Conservation (phyloP, 2,329 filamentous ascomycete genomes). For the Microdochium bolleyi region DNA sequence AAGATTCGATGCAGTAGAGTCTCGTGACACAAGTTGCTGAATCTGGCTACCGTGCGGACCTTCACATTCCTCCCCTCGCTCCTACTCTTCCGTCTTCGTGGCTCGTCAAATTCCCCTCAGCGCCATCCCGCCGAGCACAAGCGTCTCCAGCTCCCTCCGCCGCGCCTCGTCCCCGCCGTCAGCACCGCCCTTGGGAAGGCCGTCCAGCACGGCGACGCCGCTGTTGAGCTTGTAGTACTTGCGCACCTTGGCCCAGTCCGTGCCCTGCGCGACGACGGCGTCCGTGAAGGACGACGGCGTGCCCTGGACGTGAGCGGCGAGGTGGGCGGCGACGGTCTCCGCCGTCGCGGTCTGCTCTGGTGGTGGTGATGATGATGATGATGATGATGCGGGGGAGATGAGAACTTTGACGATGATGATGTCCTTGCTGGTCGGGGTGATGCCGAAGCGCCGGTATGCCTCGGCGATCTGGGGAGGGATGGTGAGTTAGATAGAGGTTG, state of each 20-base stretch:
- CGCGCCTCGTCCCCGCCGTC: conserved; percentile 21
- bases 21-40: too few species aligned
- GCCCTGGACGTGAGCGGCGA: conserved; percentile 55
- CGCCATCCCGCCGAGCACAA: conserved; percentile 71
- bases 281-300: conserved; percentile 52
- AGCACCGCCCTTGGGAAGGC: not conserved
- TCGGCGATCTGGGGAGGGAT: conserved; percentile 64
- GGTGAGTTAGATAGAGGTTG: not conserved
- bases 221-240: conserved; percentile 83
- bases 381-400: conserved; percentile 22
- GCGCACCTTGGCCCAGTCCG: conserved; percentile 62
- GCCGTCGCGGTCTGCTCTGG: conserved; percentile 32
- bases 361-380: conserved; percentile 1
- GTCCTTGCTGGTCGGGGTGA: conserved; percentile 60
- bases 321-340: conserved; percentile 47
- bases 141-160: conserved; percentile 53
- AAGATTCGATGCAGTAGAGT: too few species aligned
- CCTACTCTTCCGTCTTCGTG: not conserved
- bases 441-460: conserved; percentile 81
- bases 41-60: too few species aligned
- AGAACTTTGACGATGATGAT: conserved; percentile 79
- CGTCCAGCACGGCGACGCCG: conserved; percentile 2
- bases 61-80: conserved; percentile 6
- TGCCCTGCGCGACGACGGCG: conserved; percentile 45
- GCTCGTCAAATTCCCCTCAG: conserved; percentile 54